Conservation (phyloP, 2,329 filamentous ascomycete species). For the Hyphodiscus sp. region DNA sequence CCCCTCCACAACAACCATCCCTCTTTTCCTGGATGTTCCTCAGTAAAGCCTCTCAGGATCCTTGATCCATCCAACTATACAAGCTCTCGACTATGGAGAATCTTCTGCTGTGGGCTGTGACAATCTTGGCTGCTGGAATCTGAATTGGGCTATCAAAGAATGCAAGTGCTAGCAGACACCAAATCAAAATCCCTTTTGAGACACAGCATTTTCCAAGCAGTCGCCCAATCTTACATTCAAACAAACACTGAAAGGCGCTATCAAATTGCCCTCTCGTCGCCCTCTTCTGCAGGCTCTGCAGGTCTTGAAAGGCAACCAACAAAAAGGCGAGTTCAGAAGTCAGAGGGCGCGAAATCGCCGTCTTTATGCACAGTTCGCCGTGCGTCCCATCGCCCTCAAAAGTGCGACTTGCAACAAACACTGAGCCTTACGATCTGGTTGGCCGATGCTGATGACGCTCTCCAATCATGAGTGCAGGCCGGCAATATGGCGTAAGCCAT, state of each 20-base stretch:
- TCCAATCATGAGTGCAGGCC: not conserved
- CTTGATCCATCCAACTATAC: not conserved
- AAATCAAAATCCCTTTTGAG: too few species aligned
- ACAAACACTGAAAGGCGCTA: not conserved
- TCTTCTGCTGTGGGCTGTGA: not conserved
- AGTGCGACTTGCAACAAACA: conserved; percentile 17
- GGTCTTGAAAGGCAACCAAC: not conserved
- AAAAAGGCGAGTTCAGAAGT: not conserved
- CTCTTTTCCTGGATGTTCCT: too few species aligned
- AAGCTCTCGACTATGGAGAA: not conserved
- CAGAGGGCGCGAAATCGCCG: not conserved
- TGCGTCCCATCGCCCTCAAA: conserved; percentile 5
- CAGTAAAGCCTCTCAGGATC: too few species aligned
- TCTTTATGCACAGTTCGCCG: not conserved
- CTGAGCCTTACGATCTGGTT: not conserved
- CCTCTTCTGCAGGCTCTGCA: not conserved
- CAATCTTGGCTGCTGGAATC: not conserved
- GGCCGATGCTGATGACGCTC: not conserved
- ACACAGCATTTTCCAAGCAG: too few species aligned
- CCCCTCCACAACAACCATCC: too few species aligned
- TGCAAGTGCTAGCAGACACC: too few species aligned
- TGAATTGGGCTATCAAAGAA: not conserved
- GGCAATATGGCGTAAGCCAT: too few species aligned
- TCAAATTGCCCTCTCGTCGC: not conserved
- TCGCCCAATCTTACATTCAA: not conserved